phyloP scores from a whole-genome alignment of 2,329 filamentous ascomycete species.

The Fusarium dlaminii region DNA sequence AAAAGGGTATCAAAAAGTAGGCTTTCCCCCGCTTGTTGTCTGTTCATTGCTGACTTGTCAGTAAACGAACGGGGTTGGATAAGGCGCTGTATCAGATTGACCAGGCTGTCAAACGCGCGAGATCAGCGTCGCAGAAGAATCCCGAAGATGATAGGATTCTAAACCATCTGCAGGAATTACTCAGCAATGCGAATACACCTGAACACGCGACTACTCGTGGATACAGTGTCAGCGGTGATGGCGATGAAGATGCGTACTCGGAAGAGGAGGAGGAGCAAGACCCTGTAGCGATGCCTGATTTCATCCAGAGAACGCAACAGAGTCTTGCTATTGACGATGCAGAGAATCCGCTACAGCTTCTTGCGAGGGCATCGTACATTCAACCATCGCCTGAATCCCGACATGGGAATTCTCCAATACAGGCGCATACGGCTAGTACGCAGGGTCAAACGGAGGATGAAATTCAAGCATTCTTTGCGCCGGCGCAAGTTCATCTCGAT shows the following conservation, averaged over 20 bases:
- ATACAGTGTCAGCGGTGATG: slow-evolving; percentile 21
- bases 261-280: slow-evolving; percentile 46
- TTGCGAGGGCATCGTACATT: slow-evolving; percentile 77
- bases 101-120: slow-evolving; percentile 70
- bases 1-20: slow-evolving; percentile 82
- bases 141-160: slow-evolving; percentile 58
- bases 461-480: slow-evolving; percentile 73
- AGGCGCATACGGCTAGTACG: slow-evolving; percentile 34
- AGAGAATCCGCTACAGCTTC: slow-evolving; percentile 77
- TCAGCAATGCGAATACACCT: slow-evolving; percentile 44
- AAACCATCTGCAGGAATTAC: slow-evolving; percentile 53
- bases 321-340: slow-evolving; percentile 74
- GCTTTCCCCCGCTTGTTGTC: slow-evolving; percentile 21
- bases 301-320: slow-evolving; percentile 53
- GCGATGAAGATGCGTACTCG: slow-evolving; percentile 46
- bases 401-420: slow-evolving; percentile 41
- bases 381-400: slow-evolving; percentile 59
- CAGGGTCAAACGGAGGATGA: slow-evolving; percentile 51
- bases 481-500: slow-evolving; percentile 70
- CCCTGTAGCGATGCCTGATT: slow-evolving; percentile 37
- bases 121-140: slow-evolving; percentile 53
- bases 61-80: slow-evolving; percentile 78
- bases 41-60: slow-evolving; percentile 47
- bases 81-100: slow-evolving; percentile 80
- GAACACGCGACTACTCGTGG: slow-evolving; percentile 29